Percentiles rank a stretch among this genome's conserved stretches.
These are phyloP conservation scores for Neurospora cerealis DNA, from an alignment of 495 filamentous ascomycete genomes.

Conservation along the genomic window DNA sequence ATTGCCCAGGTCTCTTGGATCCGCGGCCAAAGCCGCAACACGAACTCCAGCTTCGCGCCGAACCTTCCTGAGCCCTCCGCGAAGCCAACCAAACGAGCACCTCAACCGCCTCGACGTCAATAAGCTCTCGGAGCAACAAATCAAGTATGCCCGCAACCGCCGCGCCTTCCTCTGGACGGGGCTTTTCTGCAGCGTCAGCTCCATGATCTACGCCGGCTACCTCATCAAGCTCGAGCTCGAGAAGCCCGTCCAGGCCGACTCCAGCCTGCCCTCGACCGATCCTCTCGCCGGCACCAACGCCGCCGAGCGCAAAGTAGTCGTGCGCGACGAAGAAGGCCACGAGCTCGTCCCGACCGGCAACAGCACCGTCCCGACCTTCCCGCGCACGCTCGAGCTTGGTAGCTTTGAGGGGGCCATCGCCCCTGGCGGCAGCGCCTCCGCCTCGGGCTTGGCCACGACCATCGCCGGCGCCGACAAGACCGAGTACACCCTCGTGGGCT, in stretches of 20 bases:
- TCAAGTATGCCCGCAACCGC: slow-evolving; percentile 36
- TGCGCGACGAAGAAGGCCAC: slow-evolving; percentile 44
- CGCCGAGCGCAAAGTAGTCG: slow-evolving; percentile 43
- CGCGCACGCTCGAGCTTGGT: slow-evolving; percentile 56
- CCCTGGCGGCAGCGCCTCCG: slow-evolving; percentile 6
- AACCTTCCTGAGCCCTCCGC: slow-evolving; percentile 23
- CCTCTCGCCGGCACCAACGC: slow-evolving; percentile 32
- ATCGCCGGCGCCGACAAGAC: slow-evolving; percentile 17
- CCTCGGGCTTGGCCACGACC: slow-evolving; percentile 1
- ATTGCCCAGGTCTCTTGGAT: slow-evolving; percentile 8
- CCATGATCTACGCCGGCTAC: slow-evolving; percentile 38
- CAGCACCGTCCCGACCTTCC: slow-evolving; percentile 72
- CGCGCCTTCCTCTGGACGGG: slow-evolving; percentile 39
- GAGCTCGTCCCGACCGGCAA: slow-evolving; percentile 76
- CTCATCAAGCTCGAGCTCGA: slow-evolving; percentile 25
- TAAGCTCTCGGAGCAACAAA: slow-evolving; percentile 27
- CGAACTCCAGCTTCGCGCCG: slow-evolving; percentile 15
- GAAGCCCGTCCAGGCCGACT: slow-evolving; percentile 32
- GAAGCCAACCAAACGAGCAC: slow-evolving; percentile 22
- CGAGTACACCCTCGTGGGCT: slow-evolving; percentile 79
- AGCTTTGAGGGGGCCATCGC: slow-evolving; percentile 16
- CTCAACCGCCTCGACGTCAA: slow-evolving; percentile 39
- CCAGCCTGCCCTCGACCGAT: slow-evolving; percentile 32
- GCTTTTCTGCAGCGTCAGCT: slow-evolving; percentile 34
- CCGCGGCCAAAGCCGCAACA: background rate